Conservation (phyloP, 352 stramenopile species). For the Pythium rishiriense region DNA sequence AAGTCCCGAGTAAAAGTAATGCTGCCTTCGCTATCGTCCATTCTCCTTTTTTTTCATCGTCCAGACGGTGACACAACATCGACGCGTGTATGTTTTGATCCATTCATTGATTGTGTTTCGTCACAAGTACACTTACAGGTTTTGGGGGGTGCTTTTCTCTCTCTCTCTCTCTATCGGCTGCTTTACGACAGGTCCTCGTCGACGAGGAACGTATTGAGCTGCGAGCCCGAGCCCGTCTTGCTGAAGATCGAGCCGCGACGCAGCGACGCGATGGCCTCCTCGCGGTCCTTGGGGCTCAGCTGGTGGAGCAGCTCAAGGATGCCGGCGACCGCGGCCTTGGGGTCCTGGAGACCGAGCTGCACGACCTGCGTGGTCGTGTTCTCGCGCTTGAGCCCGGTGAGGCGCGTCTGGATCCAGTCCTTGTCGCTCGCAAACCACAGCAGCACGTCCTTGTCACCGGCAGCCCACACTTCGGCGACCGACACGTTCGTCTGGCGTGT, state of each 20-base stretch:
- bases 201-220: constrained; percentile 40
- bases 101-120: constrained; percentile 2
- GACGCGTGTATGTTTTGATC: too few relatives aligned
- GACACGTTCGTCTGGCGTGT: constrained; percentile 60
- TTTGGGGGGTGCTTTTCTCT: too few relatives aligned
- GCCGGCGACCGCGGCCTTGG: constrained; percentile 80
- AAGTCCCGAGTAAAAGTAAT: not conserved
- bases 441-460: constrained; percentile 78
- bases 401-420: constrained; percentile 68
- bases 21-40: too few relatives aligned
- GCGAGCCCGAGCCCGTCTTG: constrained; percentile 53
- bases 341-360: constrained; percentile 70
- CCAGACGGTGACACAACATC: too few relatives aligned
- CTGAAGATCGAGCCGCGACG: constrained; percentile 88
- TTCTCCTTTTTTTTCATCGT: too few relatives aligned
- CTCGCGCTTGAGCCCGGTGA: constrained; percentile 61
- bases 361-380: constrained; percentile 77
- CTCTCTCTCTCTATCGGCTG: not conserved
- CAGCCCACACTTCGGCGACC: constrained; percentile 64
- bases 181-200: constrained; percentile 25
- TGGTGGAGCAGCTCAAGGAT: constrained; percentile 85
- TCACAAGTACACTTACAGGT: not conserved
- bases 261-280: constrained; percentile 76
- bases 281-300: constrained; percentile 82
- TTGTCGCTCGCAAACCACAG: constrained; percentile 79